Conservation (phyloP, 345 rosid genomes). For the Eucalyptus erythrocorys region DNA sequence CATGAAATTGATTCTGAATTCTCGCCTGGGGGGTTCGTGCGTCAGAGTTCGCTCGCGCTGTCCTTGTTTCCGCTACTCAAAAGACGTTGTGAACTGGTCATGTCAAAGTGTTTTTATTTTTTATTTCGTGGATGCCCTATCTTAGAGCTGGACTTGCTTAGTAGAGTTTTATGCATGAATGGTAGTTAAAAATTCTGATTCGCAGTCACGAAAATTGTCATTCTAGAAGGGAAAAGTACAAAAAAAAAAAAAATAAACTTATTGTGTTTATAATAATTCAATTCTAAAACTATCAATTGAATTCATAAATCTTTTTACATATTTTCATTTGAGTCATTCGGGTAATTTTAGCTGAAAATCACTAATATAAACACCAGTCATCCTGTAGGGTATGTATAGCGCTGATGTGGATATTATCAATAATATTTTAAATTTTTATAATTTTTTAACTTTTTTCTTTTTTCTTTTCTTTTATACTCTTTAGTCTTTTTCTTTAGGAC, state of each 20-base stretch:
- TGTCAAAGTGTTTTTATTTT: neutral
- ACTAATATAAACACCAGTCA: rapidly evolving
- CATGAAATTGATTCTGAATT: neutral
- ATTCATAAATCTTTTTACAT: too few relatives aligned
- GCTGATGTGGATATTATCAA: rapidly evolving
- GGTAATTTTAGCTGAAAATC: too few relatives aligned
- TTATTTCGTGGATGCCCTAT: neutral
- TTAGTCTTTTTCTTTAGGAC: too few relatives aligned
- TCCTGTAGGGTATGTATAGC: rapidly evolving
- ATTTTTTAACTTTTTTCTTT: too few relatives aligned
- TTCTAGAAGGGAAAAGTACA: neutral
- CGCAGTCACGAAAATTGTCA: neutral
- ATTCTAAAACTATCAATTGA: too few relatives aligned
- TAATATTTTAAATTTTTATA: too few relatives aligned
- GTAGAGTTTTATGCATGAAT: neutral
- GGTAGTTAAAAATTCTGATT: neutral
- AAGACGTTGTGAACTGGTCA: neutral
- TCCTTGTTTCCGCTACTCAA: neutral
- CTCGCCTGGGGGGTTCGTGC: neutral
- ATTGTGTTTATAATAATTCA: too few relatives aligned
- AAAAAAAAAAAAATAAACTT: too few relatives aligned
- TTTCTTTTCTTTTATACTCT: too few relatives aligned
- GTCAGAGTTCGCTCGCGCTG: neutral
- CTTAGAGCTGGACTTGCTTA: neutral
- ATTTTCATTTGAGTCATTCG: neutral